Evolutionary conservation across 2,329 filamentous ascomycete species (phyloP).

Genomic region (Aspergillus eucalypticola): DNA sequence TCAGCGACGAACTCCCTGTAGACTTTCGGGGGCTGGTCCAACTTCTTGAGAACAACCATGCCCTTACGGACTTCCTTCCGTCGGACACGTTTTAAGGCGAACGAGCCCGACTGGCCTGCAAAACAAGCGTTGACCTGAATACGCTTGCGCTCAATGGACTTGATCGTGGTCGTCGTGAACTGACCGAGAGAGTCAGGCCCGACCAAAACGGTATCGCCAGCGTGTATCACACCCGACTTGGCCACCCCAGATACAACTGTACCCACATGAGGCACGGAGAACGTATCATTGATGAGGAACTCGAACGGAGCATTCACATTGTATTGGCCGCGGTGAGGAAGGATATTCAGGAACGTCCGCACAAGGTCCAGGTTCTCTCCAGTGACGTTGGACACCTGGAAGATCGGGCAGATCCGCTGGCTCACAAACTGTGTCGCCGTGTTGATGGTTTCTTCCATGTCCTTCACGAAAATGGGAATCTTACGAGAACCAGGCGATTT

Average conservation of each 20-base stretch:
- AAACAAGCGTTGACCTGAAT: slow-evolving; percentile 84
- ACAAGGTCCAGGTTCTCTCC: slow-evolving; percentile 88
- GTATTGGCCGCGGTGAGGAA: slow-evolving; percentile 92
- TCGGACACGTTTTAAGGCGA: slow-evolving; percentile 83
- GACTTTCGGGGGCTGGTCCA: slow-evolving; percentile 73
- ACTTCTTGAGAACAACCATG: slow-evolving; percentile 90
- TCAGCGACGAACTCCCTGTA: slow-evolving; percentile 77
- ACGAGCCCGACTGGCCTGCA: slow-evolving; percentile 89
- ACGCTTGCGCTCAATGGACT: slow-evolving; percentile 92
- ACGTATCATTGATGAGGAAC: slow-evolving; percentile 95
- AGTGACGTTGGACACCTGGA: slow-evolving; percentile 97
- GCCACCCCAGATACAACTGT: slow-evolving; percentile 95
- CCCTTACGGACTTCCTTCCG: slow-evolving; percentile 94
- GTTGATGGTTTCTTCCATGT: slow-evolving; percentile 86
- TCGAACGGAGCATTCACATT: slow-evolving; percentile 86
- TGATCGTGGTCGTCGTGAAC: slow-evolving; percentile 81
- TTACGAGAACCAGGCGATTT: slow-evolving; percentile 92
- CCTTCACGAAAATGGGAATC: slow-evolving; percentile 94
- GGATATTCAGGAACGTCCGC: slow-evolving; percentile 88
- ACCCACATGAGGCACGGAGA: slow-evolving; percentile 94
- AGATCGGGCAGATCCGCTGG: slow-evolving; percentile 92
- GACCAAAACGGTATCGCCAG: slow-evolving; percentile 84
- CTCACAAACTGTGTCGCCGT: slow-evolving; percentile 96
- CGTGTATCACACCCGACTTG: slow-evolving; percentile 81
- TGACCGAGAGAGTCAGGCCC: slow-evolving; percentile 89